A percentile compares a stretch with the other conserved stretches of the same genome.
These are phyloP conservation scores for Chlorella sp. DNA, from an alignment of 139 green algal species.

Conservation along the genomic window DNA sequence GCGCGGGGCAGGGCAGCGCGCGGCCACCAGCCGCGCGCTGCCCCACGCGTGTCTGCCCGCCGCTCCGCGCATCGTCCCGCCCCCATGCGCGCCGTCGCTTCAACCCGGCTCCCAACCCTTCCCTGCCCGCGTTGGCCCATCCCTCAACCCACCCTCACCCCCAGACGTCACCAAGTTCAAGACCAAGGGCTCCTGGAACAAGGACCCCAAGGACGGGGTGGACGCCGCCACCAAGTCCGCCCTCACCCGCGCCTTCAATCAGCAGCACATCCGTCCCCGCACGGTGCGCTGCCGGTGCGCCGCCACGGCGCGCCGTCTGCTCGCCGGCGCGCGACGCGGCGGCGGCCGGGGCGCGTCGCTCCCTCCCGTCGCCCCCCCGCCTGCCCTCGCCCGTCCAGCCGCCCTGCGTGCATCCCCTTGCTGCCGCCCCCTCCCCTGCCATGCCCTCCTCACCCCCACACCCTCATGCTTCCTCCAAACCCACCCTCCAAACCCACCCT, in stretches of 20 bases:
- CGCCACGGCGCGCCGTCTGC: conserved; percentile 30
- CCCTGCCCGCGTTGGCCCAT: background rate
- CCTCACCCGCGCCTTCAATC: conserved; percentile 82
- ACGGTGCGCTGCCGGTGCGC: conserved; percentile 9
- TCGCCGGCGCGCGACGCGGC: conserved; percentile 34
- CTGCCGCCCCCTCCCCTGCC: background rate
- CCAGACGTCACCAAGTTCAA: conserved; percentile 91
- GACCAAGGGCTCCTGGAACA: conserved; percentile 66
- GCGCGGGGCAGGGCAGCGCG: background rate
- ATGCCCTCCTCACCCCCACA: too few relatives aligned
- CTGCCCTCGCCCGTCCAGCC: background rate
- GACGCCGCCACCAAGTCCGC: conserved; percentile 62
- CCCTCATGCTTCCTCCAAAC: too few relatives aligned
- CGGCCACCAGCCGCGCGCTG: background rate
- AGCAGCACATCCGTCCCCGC: conserved; percentile 42
- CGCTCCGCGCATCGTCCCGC: too few relatives aligned
- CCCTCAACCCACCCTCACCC: background rate
- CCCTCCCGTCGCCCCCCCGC: background rate
- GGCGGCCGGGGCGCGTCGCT: conserved; percentile 7
- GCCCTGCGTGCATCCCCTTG: background rate
- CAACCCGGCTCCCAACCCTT: background rate
- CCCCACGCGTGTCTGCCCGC: background rate
- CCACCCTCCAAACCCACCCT: too few relatives aligned
- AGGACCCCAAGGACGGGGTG: conserved; percentile 77
- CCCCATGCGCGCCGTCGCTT: too few relatives aligned